These are phyloP conservation scores for Hirsutella minnesotensis DNA, from an alignment of 2,329 filamentous ascomycete species.

Conservation along the genomic window DNA sequence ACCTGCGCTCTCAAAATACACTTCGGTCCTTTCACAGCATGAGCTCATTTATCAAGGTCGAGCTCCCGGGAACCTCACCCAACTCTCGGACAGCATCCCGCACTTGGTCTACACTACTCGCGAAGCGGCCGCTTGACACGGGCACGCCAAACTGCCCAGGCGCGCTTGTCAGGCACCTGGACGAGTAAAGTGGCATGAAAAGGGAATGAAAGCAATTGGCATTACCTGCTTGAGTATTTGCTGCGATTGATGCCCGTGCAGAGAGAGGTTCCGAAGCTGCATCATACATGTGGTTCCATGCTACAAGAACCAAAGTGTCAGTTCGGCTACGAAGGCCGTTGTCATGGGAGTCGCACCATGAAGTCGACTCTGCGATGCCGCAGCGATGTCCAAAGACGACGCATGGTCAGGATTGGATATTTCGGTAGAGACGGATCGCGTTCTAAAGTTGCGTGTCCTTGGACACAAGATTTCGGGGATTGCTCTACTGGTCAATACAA, in stretches of 20 bases:
- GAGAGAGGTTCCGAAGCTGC: conserved; percentile 9
- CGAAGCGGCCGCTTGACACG: conserved; percentile 12
- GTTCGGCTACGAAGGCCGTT: too few species aligned
- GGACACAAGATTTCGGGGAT: too few species aligned
- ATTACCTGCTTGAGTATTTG: conserved; percentile 13
- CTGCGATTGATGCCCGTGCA: conserved; percentile 18
- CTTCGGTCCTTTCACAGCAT: conserved; percentile 7
- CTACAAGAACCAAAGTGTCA: too few species aligned
- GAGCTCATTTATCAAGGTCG: too few species aligned
- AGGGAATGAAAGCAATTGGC: not conserved
- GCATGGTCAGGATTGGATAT: too few species aligned
- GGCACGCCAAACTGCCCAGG: conserved; percentile 12
- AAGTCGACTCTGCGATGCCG: too few species aligned
- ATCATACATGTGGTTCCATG: too few species aligned
- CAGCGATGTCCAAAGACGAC: too few species aligned
- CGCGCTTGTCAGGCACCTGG: not conserved
- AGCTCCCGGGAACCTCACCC: conserved; percentile 7
- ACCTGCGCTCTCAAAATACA: conserved; percentile 17
- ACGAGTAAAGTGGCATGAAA: not conserved
- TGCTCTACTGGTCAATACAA: too few species aligned
- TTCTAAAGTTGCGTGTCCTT: too few species aligned
- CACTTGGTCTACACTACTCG: conserved; percentile 10
- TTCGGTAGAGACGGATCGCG: too few species aligned
- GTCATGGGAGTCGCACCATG: too few species aligned
- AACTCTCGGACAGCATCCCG: conserved; percentile 10